Conservation (phyloP, 2,329 filamentous ascomycete genomes). For the Alternaria ethzedia region DNA sequence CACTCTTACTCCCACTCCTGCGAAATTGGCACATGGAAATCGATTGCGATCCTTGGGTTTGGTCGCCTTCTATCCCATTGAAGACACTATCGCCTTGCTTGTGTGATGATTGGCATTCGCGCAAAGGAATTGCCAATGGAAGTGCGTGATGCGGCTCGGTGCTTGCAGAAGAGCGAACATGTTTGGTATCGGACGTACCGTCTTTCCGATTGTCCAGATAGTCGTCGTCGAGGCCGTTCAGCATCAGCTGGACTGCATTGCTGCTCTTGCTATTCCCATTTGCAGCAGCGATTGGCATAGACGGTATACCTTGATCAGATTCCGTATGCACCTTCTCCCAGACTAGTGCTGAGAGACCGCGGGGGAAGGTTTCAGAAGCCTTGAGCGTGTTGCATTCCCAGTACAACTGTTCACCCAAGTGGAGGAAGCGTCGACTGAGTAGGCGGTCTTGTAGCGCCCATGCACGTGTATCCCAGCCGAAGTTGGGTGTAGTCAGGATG, state of each 20-base stretch:
- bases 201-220: neutral
- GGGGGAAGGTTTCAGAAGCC: constrained; percentile 46
- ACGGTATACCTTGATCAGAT: neutral
- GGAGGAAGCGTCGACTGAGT: constrained; percentile 43
- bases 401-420: constrained; percentile 44
- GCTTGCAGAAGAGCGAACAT: too few relatives aligned
- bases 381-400: constrained; percentile 49
- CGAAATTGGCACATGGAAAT: neutral
- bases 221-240: neutral
- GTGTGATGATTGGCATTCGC: constrained; percentile 29
- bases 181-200: neutral
- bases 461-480: constrained; percentile 44
- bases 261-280: neutral
- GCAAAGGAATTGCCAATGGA: constrained; percentile 10
- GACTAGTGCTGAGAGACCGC: constrained; percentile 40
- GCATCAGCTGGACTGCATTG: neutral
- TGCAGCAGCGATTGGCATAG: neutral
- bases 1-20: neutral
- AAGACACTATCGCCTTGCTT: constrained; percentile 28
- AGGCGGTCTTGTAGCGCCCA: constrained; percentile 48
- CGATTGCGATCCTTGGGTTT: neutral
- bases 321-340: constrained; percentile 47
- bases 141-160: neutral
- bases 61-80: constrained; percentile 19
- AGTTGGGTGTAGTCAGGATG: constrained; percentile 27